phyloP scores from a whole-genome alignment of 768 basidiomycete genomes.

The Tylopilus intermedius region DNA sequence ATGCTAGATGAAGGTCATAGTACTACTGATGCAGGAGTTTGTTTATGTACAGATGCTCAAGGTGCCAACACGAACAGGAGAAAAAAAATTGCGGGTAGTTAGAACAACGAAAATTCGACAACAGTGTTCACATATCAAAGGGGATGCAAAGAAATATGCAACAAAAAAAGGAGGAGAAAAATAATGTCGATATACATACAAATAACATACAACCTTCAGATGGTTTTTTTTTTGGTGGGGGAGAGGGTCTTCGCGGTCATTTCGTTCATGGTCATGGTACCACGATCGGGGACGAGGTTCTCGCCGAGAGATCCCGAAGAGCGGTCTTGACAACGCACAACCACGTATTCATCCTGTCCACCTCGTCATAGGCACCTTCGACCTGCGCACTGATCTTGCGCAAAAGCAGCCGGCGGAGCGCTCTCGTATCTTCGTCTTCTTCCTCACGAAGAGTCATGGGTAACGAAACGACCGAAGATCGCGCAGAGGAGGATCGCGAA shows the following conservation, averaged over 20 bases:
- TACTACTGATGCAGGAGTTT: slow-evolving; percentile 5
- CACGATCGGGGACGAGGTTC: slow-evolving; percentile 3
- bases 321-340: slow-evolving; percentile 61
- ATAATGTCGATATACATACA: slow-evolving; percentile 29
- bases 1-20: slow-evolving; percentile 5
- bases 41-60: slow-evolving; percentile 18
- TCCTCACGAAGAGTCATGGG: slow-evolving; percentile 46
- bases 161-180: slow-evolving; percentile 4
- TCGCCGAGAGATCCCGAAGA: slow-evolving; percentile 47
- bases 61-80: slow-evolving; percentile 2
- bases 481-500: slow-evolving; percentile 24
- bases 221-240: background rate
- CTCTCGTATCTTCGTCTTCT: slow-evolving; percentile 61
- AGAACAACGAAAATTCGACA: slow-evolving; percentile 8
- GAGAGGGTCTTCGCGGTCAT: background rate
- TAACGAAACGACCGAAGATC: slow-evolving; percentile 42
- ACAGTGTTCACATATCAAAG: slow-evolving; percentile 1
- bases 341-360: slow-evolving; percentile 58
- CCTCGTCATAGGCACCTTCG: slow-evolving; percentile 55
- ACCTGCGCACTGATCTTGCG: slow-evolving; percentile 60
- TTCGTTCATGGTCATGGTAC: slow-evolving; percentile 10
- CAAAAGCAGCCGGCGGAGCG: slow-evolving; percentile 57
- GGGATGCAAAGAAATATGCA: slow-evolving; percentile 5
- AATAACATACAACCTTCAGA: slow-evolving; percentile 28
- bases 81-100: background rate